Base-by-base conservation (phyloP, 208 protist genomes). In the Trypanosoma lewisi region DNA sequence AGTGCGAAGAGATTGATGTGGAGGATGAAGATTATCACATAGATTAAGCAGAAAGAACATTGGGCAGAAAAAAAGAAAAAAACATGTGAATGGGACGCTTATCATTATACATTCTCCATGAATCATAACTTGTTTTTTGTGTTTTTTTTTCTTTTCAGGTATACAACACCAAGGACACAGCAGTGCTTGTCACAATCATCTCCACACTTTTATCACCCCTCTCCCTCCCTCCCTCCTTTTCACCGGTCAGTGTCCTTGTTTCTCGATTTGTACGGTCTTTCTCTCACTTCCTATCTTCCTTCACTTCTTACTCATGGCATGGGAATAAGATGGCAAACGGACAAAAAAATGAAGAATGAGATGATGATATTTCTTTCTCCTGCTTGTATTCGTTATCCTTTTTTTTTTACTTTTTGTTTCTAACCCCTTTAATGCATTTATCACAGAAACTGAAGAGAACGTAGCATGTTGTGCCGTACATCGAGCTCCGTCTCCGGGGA, bases 1-100 rank as follows among this genome's bases (percentile, higher is more conserved):
- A 82, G 19, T 77, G 81, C 27, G 89, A 93, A 41, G 89, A 95
- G 44, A 92, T 95, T 47, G 82, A 95, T 47, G 55, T 85, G 31
- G 88, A 90, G 34, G 73, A 61, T 9, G 52, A 69, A 4, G 61
- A 64, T 14, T 23, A 61, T 19, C 39, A 78, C 52, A 4, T 14
- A 12, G 27, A 52, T 1, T 33, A 23, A 52, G 14, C 7, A 41
- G 14, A 41, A 14, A 41, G 14, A 16, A 41, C 7, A 41, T 41
- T 41, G 36, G 36, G 14, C 9, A 41, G 14, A 41, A 41, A 41
- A 41, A 41, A 41, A 41, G 14, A 41, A 41, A 41, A 41, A 14
- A 14, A 41, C 14, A 14, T 7, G 36, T 41, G 36, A 16, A 7
- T 41, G 36, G 36, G 36, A 7, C 14, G 36, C 7, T 62, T 4